Percentiles rank a stretch among this genome's conserved stretches.
Evolutionary conservation across 306 rosid genomes (phyloP).

Genomic region (Aeschynomene evenia): DNA sequence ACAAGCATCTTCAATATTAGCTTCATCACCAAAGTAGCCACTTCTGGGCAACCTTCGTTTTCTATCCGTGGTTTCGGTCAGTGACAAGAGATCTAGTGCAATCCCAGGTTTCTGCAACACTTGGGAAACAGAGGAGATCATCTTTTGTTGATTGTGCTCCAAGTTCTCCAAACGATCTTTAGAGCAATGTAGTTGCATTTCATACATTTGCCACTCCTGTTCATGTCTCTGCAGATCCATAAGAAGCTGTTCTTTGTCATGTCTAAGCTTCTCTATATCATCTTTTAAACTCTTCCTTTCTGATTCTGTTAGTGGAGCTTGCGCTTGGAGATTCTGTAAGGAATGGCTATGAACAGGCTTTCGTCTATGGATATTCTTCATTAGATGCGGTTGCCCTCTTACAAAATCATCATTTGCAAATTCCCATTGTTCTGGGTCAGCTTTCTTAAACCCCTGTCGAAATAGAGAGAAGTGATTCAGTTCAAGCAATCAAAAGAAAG

Average conservation of each 20-base stretch:
- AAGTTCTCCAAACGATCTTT: slow-evolving; percentile 55
- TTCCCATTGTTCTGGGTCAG: slow-evolving; percentile 98
- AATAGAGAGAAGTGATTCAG: slow-evolving; percentile 12
- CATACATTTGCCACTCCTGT: slow-evolving; percentile 53
- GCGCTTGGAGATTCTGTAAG: slow-evolving; percentile 66
- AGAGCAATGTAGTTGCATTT: slow-evolving; percentile 48
- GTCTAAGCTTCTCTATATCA: slow-evolving; percentile 66
- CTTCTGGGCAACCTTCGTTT: slow-evolving; percentile 79
- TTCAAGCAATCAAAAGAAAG: slow-evolving; percentile 23
- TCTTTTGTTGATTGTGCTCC: slow-evolving; percentile 54
- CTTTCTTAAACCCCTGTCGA: slow-evolving; percentile 78
- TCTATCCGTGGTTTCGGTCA: slow-evolving; percentile 58
- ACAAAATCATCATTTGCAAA: slow-evolving; percentile 86
- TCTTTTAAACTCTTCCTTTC: slow-evolving; percentile 63
- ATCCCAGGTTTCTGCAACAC: slow-evolving; percentile 60
- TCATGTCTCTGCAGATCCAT: slow-evolving; percentile 58
- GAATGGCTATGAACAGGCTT: slow-evolving; percentile 99
- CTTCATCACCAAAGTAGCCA: slow-evolving; percentile 42
- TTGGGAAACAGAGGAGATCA: slow-evolving; percentile 55
- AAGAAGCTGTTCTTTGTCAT: slow-evolving; percentile 54
- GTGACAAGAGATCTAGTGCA: slow-evolving; percentile 51
- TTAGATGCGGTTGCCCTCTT: slow-evolving; percentile 74
- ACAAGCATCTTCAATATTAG: slow-evolving; percentile 43
- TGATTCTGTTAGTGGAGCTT: slow-evolving; percentile 52
- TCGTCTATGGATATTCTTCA: slow-evolving; percentile 86